Base-by-base conservation (phyloP, 345 rosid genomes). In the Eucalyptus caleyi region DNA sequence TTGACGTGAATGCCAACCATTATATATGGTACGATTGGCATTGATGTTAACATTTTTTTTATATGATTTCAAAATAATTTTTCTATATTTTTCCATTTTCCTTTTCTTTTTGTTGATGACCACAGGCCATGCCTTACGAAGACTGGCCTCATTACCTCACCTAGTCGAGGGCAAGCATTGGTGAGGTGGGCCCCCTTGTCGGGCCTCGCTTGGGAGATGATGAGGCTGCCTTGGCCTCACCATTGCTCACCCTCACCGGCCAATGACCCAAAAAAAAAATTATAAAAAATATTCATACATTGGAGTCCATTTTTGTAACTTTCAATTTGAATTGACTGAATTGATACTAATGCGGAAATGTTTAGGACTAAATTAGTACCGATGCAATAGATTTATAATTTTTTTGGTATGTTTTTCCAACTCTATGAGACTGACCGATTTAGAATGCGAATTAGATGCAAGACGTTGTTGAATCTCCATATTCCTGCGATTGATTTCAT, bases 321-420 rank as follows among this genome's bases (percentile, higher is more conserved):
- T 51, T 6, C 1, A 2, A 51, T 51, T 1, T 59, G 5, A 59
- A 59, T 59, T 59, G 54, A 11, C 4, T 1, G 0, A 27, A 60
- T 27, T 60, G 15, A 18, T 18, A 51, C 0, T 18, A 7, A 51
- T 1, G 2, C 23, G 0, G 1, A 60, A 60, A 60, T 60, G 8
- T 60, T 60, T 60, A 60, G 0, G 0, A 60, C 0, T 3, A 0
- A 60, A 11, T 60, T 27, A 27, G 0, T 24, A 60, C 0, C 0
- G 0, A 27, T 6, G 1, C 0, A 60, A 60, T 27, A 26, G 0
- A 27, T 60, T 60, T 60, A 60, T 12, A 6, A 27, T 27, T 12
- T 60, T 60, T 60, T 60, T 6, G 32, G 4, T 27, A 12, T 11
- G 5, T 60, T 60, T 60, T 6, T 0, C 0, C 7, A 30, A 19